Evolutionary conservation across 2,329 filamentous ascomycete genomes (phyloP), one percentile per base, ranked within the genome.

Genomic region (Epichloe typhina): DNA sequence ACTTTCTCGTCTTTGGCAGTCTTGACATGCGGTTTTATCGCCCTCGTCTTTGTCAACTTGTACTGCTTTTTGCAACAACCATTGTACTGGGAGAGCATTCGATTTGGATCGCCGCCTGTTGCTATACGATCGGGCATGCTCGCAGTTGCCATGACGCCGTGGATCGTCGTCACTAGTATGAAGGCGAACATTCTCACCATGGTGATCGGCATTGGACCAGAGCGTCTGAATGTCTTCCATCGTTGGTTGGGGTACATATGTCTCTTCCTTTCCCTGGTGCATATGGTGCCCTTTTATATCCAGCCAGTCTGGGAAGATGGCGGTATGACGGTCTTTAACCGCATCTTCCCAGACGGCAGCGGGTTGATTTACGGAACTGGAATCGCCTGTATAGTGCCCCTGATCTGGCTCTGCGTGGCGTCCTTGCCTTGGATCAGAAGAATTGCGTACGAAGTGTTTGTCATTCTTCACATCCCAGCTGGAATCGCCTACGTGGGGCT

Each of bases 101-200:
- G 76, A 44, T 91, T 80, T 59, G 91, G 91, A 41, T 95, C 91
- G 1, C 91, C 91, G 31, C 91, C 91, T 0, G 66, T 97, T 50
- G 88, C 90, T 9, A 82, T 96, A 54, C 79, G 91, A 56, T 76
- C 89, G 7, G 91, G 91, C 46, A 96, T 96, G 91, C 80, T 96
- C 51, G 83, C 90, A 12, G 84, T 96, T 13, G 87, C 91, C 12
- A 79, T 95, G 75, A 84, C 93, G 44, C 91, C 91, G 1, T 96
- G 90, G 89, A 91, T 96, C 56, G 73, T 95, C 47, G 88, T 84
- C 17, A 82, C 93, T 11, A 88, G 86, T 62, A 94, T 88, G 75
- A 96, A 96, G 67, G 85, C 88, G 15, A 97, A 96, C 62, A 62
- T 95, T 35, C 77, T 97, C 50, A 84, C 86, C 1, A 69, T 90